Evolutionary conservation across 352 stramenopile species (phyloP), one percentile per base, ranked within the genome.

Genomic region (Pseudoperonospora humuli): DNA sequence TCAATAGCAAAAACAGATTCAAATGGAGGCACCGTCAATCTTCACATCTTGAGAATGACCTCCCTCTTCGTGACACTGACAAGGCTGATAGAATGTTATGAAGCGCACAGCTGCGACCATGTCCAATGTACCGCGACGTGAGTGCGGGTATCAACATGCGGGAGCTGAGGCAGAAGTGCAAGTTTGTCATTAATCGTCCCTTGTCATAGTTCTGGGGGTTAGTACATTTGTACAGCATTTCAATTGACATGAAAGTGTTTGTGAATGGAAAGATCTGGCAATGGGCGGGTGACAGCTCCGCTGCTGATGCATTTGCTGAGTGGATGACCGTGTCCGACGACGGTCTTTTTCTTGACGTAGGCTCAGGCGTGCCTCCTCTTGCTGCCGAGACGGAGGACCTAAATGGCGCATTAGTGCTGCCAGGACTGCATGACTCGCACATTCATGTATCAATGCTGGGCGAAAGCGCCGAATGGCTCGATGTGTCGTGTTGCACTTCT

Each of bases 401-500:
- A 13, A 11, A 54, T 1, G 71, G 65, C 10, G 57, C 62, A 23
- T 54, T 88, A 20, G 78, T 96, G 44, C 59, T 96, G 5, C 86
- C 86, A 2, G 86, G 86, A 3, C 70, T 96, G 11, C 77, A 91
- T 13, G 86, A 96, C 59, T 70, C 84, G 35, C 86, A 96, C 43
- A 88, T 96, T 25, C 86, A 96, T 53, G 70, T 89, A 18, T 86
- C 83, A 36, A 75, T 80, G 53, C 62, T 89, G 50, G 84, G 84
- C 15, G 81, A 95, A 54, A 86, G 66, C 39, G 67, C 72, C 39
- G 67, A 88, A 56, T 93, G 86, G 62, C 67, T 96, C 27, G 69
- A 94, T 40, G 62, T 96, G 26, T 62, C 68, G 38, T 70, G 73
- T 10, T 91, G 78, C 43, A 20, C 33, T 25, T 93, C 77, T 6